Conservation (phyloP, 768 basidiomycete species). For the Leccinum broughii region DNA sequence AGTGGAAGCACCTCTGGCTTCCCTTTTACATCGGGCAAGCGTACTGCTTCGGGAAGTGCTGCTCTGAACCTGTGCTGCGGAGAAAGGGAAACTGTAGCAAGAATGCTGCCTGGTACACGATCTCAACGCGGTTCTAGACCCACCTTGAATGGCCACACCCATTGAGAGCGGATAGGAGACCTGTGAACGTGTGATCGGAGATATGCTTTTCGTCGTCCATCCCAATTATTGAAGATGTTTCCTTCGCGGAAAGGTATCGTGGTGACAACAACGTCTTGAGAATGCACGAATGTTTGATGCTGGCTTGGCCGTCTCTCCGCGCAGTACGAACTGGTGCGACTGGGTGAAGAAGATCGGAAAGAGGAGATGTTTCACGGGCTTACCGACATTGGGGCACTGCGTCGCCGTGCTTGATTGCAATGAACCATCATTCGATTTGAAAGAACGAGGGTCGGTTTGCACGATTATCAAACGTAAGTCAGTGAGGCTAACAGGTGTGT, state of each 20-base stretch:
- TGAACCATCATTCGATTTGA: background rate
- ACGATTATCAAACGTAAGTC: background rate
- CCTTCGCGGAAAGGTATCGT: slow-evolving; percentile 14
- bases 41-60: slow-evolving; percentile 12
- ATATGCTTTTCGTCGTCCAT: slow-evolving; percentile 27
- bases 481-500: background rate
- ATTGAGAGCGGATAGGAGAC: slow-evolving; percentile 43
- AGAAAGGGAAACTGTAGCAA: slow-evolving; percentile 9
- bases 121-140: slow-evolving; percentile 2
- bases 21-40: slow-evolving; percentile 17
- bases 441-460: slow-evolving; percentile 1
- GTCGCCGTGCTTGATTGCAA: background rate
- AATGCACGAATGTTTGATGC: background rate
- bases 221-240: background rate
- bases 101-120: slow-evolving; percentile 17
- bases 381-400: background rate
- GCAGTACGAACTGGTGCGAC: slow-evolving; percentile 14
- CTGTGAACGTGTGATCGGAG: slow-evolving; percentile 29
- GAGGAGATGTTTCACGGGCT: slow-evolving; percentile 1
- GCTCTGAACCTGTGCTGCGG: slow-evolving; percentile 18
- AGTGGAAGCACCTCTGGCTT: slow-evolving; percentile 23
- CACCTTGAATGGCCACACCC: slow-evolving; percentile 47
- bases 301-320: slow-evolving; percentile 2
- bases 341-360: slow-evolving; percentile 4
- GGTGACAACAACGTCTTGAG: background rate